phyloP scores from a whole-genome alignment of 495 filamentous ascomycete genomes.

The Daldinia loculata region DNA sequence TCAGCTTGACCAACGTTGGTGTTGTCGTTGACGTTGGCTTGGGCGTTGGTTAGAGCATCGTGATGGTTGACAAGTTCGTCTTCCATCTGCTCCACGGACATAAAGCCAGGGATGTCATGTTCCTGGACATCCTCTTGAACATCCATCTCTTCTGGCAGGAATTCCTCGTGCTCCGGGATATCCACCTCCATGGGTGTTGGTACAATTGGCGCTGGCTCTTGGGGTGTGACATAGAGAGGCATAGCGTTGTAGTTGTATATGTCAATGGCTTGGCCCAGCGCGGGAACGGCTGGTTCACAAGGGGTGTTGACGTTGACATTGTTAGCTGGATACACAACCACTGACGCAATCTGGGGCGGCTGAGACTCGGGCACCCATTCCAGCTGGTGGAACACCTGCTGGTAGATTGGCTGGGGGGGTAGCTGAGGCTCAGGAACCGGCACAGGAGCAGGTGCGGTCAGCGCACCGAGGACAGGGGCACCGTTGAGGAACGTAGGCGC shows the following conservation, averaged over 20 bases:
- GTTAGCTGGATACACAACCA: background rate
- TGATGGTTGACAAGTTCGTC: no score
- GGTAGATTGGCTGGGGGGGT: background rate
- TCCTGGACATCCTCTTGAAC: no score
- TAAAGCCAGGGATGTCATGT: background rate
- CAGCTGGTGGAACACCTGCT: background rate
- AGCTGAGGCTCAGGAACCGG: background rate
- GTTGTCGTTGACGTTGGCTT: no score
- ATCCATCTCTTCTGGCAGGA: no score
- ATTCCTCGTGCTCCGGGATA: no score
- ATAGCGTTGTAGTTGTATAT: background rate
- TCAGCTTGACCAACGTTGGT: background rate
- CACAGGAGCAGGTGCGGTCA: background rate
- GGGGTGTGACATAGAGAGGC: background rate
- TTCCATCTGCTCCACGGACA: background rate
- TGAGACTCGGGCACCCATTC: background rate
- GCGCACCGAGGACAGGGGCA: background rate
- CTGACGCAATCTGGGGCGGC: background rate
- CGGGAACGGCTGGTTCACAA: background rate
- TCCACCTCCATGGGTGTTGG: no score
- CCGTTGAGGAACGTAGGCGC: background rate
- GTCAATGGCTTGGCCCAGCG: background rate
- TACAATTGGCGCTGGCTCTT: background rate
- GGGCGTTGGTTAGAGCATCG: no score
- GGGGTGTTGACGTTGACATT: background rate